Percentiles rank a stretch among this genome's conserved stretches.
phyloP scores from a whole-genome alignment of 2,329 filamentous ascomycete genomes.

The Tolypocladium guangdongense region DNA sequence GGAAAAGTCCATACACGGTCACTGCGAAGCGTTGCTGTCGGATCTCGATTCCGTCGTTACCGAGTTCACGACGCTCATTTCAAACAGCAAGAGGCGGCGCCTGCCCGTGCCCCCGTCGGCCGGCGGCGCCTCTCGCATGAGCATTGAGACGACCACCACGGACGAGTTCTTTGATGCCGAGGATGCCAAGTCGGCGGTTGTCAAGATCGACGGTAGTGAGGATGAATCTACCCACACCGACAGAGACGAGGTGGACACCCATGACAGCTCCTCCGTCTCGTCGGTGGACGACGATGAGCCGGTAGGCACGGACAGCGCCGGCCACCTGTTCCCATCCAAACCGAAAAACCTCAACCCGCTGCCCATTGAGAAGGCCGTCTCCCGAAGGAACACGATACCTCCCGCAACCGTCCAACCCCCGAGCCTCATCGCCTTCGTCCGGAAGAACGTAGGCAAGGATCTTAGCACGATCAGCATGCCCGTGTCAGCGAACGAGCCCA shows the following conservation, averaged over 20 bases:
- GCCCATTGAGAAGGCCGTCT: conserved; percentile 54
- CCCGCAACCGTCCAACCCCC: conserved; percentile 71
- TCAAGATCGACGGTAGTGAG: conserved; percentile 64
- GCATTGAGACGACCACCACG: conserved; percentile 68
- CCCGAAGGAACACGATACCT: conserved; percentile 59
- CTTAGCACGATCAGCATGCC: conserved; percentile 96
- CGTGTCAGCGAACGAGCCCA: conserved; percentile 88
- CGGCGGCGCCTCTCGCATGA: conserved; percentile 39
- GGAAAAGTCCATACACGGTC: conserved; percentile 63
- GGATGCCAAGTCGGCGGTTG: conserved; percentile 51
- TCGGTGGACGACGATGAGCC: conserved; percentile 50
- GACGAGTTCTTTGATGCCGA: conserved; percentile 95
- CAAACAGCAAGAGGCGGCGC: conserved; percentile 69
- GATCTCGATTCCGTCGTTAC: conserved; percentile 76
- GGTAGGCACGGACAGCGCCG: conserved; percentile 47
- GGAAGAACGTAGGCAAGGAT: conserved; percentile 98
- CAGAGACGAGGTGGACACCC: conserved; percentile 7
- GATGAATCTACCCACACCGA: conserved; percentile 35
- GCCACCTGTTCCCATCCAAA: conserved; percentile 58
- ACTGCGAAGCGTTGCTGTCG: conserved; percentile 71
- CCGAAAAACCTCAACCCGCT: conserved; percentile 69
- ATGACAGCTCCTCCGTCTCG: conserved; percentile 46
- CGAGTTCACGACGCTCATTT: conserved; percentile 70
- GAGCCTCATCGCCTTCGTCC: conserved; percentile 83
- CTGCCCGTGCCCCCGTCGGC: conserved; percentile 41